Base-by-base conservation (phyloP, 441 rosid species). In the Isatis lusitanica region DNA sequence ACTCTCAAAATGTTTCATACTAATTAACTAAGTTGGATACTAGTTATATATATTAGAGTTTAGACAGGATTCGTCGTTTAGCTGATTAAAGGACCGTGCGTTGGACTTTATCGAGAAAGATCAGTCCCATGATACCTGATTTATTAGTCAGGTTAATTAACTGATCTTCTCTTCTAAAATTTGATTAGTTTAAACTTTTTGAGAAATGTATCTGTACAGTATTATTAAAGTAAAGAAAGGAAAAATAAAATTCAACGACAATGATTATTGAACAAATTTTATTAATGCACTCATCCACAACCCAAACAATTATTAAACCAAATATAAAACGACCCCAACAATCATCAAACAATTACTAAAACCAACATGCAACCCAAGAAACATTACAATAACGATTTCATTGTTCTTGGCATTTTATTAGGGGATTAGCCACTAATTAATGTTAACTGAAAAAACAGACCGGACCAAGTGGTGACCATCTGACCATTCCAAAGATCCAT, bases 401-500 rank as follows among this genome's bases (percentile, higher is more conserved):
- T 26, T 16, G 28, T 3, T 53, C 53, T 55, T 28, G 63, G 9
- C 72, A 26, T 11, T 48, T 33, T 21, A 16, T 11, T 33, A 55
- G 40, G 1, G 40, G 72, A 17, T 42, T 55, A 31, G 46, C 73
- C 21, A 57, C 40, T 71, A 80, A 39, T 77, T 80, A 60, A 85
- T 80, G 50, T 83, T 79, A 8, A 90, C 90, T 4, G 89, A 75
- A 63, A 85, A 88, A 35, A 80, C 77, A 6, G 82, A 56, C 7
- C 82, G 80, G 4, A 85, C 97, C 70, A 74, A 78, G 74, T 78
- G 84, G 26, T 30, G 48, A 38, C 81, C 93, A 57, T 83, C 87
- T 4, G 83, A 63, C 93, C 90, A 91, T 50, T 81, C 84, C 21
- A 91, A 26, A 26, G 85, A 82, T 56, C 94, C 97, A 55, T 80